These are phyloP conservation scores for Hsuehochloa calcarea DNA, from an alignment of 176 grass and related monocot species.

Conservation along the genomic window DNA sequence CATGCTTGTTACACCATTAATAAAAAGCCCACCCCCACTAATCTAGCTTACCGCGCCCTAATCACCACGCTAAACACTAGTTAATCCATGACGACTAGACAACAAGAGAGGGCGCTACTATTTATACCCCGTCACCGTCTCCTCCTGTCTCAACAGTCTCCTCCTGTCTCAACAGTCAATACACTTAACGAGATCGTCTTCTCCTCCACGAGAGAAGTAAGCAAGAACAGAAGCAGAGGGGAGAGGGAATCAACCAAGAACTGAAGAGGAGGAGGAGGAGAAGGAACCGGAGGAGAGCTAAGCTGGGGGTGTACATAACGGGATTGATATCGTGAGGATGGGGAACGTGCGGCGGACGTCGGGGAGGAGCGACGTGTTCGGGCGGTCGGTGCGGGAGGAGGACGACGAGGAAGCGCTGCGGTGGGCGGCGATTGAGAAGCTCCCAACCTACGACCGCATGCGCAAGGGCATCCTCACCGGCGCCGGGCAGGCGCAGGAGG, in stretches of 20 bases:
- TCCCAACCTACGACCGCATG: slow-evolving; percentile 89
- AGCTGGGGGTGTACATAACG: not conserved
- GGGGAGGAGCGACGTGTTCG: slow-evolving; percentile 50
- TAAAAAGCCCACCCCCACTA: not conserved
- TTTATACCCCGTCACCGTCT: not conserved
- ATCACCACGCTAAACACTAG: not conserved
- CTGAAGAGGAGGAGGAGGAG: not conserved
- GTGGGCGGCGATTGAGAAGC: slow-evolving; percentile 94
- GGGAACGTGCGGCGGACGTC: slow-evolving; percentile 58
- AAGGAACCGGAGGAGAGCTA: not conserved
- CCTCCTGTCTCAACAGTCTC: not conserved
- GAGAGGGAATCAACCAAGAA: not conserved
- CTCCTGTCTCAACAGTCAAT: not conserved
- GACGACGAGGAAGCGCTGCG: slow-evolving; percentile 93
- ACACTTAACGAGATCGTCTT: not conserved
- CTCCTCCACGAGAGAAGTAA: not conserved
- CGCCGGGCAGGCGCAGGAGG: slow-evolving; percentile 31
- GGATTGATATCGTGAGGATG: slow-evolving; percentile 30
- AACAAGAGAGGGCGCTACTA: not conserved
- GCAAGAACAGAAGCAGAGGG: not conserved
- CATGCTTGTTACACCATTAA: no score
- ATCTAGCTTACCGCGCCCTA: not conserved
- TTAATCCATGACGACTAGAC: not conserved
- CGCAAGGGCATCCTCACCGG: slow-evolving; percentile 64
- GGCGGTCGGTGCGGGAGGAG: slow-evolving; percentile 62